These are phyloP conservation scores for Alisma plantagoaquatica DNA, from an alignment of 106 monocot species.

Conservation along the genomic window DNA sequence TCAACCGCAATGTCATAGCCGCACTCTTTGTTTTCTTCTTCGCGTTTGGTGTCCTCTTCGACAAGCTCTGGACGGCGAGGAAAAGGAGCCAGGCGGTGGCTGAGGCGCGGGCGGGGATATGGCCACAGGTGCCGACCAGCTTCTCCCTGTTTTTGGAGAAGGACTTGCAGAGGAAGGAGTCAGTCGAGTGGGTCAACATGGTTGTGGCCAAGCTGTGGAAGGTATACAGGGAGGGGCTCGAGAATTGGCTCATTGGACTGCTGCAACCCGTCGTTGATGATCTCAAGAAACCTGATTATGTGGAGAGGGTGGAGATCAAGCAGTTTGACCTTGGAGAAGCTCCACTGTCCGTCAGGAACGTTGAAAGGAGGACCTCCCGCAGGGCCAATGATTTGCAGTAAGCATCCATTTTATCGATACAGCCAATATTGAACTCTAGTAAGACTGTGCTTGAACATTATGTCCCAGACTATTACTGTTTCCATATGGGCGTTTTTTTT, in stretches of 20 bases:
- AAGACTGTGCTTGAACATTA: too few relatives aligned
- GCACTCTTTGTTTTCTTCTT: constrained; percentile 89
- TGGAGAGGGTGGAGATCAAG: constrained; percentile 90
- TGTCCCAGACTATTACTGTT: too few relatives aligned
- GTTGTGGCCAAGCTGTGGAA: constrained; percentile 96
- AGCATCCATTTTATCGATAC: constrained; percentile 12
- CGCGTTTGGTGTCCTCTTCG: constrained; percentile 84
- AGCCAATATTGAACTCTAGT: too few relatives aligned
- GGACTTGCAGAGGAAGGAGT: constrained; percentile 93
- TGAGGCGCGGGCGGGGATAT: constrained; percentile 30
- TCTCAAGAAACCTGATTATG: constrained; percentile 81
- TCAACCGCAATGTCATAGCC: constrained; percentile 56
- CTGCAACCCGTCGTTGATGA: constrained; percentile 95
- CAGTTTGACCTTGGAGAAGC: constrained; percentile 94
- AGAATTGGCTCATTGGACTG: constrained; percentile 90
- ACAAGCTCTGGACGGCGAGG: constrained; percentile 44
- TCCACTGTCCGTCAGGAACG: constrained; percentile 89
- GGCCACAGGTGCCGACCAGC: constrained; percentile 95
- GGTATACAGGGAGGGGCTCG: constrained; percentile 78
- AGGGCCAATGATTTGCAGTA: constrained; percentile 93
- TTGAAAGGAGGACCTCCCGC: constrained; percentile 86
- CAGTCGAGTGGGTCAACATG: constrained; percentile 99
- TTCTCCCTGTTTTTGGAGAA: constrained; percentile 72
- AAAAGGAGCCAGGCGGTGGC: constrained; percentile 35
- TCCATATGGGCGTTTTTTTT: too few relatives aligned